Evolutionary conservation across 2,329 filamentous ascomycete species (phyloP).

Genomic region (Exophiala calicioides): DNA sequence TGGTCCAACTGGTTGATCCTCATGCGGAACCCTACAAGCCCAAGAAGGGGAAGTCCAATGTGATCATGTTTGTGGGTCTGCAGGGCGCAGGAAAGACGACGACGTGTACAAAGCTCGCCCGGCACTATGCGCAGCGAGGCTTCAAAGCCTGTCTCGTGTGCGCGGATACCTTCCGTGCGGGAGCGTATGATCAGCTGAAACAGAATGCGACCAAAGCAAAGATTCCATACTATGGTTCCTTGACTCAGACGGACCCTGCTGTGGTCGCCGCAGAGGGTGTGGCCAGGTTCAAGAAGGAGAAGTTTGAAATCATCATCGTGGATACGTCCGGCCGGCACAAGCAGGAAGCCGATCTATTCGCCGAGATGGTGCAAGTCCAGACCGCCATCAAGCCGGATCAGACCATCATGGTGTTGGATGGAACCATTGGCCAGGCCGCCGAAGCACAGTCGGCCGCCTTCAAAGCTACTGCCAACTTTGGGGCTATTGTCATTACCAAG

Average conservation of each 20-base stretch:
- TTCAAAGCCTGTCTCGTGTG: slow-evolving; percentile 94
- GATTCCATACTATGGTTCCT: slow-evolving; percentile 95
- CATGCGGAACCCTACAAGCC: slow-evolving; percentile 95
- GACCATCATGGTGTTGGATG: slow-evolving; percentile 97
- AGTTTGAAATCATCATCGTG: slow-evolving; percentile 97
- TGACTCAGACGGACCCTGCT: slow-evolving; percentile 94
- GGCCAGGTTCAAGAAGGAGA: slow-evolving; percentile 98
- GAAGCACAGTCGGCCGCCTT: slow-evolving; percentile 94
- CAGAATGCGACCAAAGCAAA: slow-evolving; percentile 99
- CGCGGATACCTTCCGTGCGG: slow-evolving; percentile 96
- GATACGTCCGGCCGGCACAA: slow-evolving; percentile 94
- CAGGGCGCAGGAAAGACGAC: slow-evolving; percentile 98
- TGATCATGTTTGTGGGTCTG: slow-evolving; percentile 99
- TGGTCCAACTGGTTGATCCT: slow-evolving; percentile 92
- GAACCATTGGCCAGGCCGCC: slow-evolving; percentile 93
- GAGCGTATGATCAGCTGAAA: slow-evolving; percentile 97
- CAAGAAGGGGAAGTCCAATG: slow-evolving; percentile 92
- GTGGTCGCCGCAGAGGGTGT: slow-evolving; percentile 94
- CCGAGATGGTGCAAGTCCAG: slow-evolving; percentile 98
- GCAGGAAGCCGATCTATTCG: slow-evolving; percentile 92
- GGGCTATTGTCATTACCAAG: slow-evolving; percentile 98
- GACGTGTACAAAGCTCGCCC: slow-evolving; percentile 92
- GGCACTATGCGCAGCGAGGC: slow-evolving; percentile 90
- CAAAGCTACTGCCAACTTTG: slow-evolving; percentile 95
- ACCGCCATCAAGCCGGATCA: slow-evolving; percentile 86